Evolutionary conservation across 23 red algal genomes (phyloP).

Genomic region (Gracilaria vermiculophylla): DNA sequence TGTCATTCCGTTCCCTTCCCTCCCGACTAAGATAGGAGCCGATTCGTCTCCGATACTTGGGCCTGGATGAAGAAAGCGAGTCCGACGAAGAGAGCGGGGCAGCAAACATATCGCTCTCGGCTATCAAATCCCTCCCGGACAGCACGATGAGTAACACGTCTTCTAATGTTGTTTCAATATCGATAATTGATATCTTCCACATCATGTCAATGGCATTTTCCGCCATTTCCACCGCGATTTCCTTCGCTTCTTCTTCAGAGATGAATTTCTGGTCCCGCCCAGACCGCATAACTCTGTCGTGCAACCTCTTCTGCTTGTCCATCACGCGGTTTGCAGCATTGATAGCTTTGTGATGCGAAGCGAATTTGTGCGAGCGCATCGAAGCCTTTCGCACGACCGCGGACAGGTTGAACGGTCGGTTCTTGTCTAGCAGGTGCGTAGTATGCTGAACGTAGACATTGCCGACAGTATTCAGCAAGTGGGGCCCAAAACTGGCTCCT

Average conservation of each 20-base stretch:
- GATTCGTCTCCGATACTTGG: constrained; percentile 5
- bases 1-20: background rate
- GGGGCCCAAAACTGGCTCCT: constrained; percentile 58
- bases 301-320: constrained; percentile 58
- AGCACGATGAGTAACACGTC: constrained; percentile 59
- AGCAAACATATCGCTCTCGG: constrained; percentile 35
- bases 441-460: constrained; percentile 65
- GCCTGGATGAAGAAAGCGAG: background rate
- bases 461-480: constrained; percentile 53
- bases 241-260: constrained; percentile 53
- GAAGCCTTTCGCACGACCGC: constrained; percentile 33
- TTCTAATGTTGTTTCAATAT: constrained; percentile 73
- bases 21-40: constrained; percentile 16
- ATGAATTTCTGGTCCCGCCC: constrained; percentile 30
- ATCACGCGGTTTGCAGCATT: constrained; percentile 54
- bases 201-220: constrained; percentile 77
- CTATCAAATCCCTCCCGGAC: constrained; percentile 50
- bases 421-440: constrained; percentile 35
- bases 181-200: constrained; percentile 77
- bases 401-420: constrained; percentile 31
- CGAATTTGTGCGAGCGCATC: constrained; percentile 56
- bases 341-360: constrained; percentile 53
- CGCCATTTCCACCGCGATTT: constrained; percentile 54
- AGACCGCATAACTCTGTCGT: constrained; percentile 36
- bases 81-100: background rate